These are phyloP conservation scores for Hypoxylon subgilvum DNA, from an alignment of 495 filamentous ascomycete species.

Conservation along the genomic window DNA sequence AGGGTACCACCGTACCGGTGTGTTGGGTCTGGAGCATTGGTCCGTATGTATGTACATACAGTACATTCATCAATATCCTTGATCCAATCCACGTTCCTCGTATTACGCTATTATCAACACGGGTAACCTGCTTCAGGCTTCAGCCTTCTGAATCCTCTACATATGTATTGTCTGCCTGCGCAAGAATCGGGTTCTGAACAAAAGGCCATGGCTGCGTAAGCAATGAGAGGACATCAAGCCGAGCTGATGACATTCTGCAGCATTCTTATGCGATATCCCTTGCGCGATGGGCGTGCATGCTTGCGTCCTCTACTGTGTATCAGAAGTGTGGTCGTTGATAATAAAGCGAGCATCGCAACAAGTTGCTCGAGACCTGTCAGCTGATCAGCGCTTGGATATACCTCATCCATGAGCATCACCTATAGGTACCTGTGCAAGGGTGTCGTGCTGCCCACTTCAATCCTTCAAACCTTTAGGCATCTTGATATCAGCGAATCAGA, in stretches of 20 bases:
- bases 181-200: slow-evolving; percentile 3
- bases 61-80: background rate
- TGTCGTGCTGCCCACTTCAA: slow-evolving; percentile 18
- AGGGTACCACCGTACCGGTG: slow-evolving; percentile 9
- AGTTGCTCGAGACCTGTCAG: slow-evolving; percentile 1
- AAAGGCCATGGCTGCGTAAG: slow-evolving; percentile 3
- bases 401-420: slow-evolving; percentile 17
- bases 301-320: too few species aligned
- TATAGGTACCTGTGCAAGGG: slow-evolving; percentile 34
- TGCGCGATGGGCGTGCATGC: background rate
- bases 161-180: slow-evolving; percentile 7
- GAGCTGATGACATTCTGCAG: slow-evolving; percentile 7
- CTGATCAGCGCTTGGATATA: slow-evolving; percentile 26
- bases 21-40: slow-evolving; percentile 19
- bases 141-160: slow-evolving; percentile 20
- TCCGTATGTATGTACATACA: background rate
- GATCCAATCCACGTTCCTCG: slow-evolving; percentile 3
- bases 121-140: background rate
- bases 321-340: slow-evolving; percentile 7
- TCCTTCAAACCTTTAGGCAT: slow-evolving; percentile 22
- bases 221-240: slow-evolving; percentile 4
- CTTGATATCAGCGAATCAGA: slow-evolving; percentile 13
- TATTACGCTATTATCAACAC: background rate
- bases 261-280: slow-evolving; percentile 5
- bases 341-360: background rate